Percentiles rank a stretch among this genome's conserved stretches.
These are phyloP conservation scores for Fusarium sp. DNA, from an alignment of 2,329 filamentous ascomycete genomes.

Conservation along the genomic window DNA sequence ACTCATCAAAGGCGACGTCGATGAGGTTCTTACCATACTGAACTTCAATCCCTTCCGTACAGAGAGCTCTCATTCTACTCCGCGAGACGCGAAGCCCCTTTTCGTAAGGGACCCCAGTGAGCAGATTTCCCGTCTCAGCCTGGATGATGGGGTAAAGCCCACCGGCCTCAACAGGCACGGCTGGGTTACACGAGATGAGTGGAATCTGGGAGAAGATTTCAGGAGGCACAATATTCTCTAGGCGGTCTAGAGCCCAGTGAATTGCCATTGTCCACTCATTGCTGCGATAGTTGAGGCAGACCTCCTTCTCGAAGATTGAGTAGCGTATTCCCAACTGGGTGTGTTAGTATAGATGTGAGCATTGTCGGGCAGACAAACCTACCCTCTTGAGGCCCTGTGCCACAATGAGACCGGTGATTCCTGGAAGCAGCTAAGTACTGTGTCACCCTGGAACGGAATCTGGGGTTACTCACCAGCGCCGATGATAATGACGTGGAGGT, in stretches of 20 bases:
- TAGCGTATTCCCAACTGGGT: constrained; percentile 21
- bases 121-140: constrained; percentile 30
- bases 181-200: constrained; percentile 37
- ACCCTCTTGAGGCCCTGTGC: constrained; percentile 34
- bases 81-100: constrained; percentile 37
- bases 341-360: neutral
- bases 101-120: constrained; percentile 34
- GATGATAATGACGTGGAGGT: constrained; percentile 34
- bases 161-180: constrained; percentile 30
- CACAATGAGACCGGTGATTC: constrained; percentile 34
- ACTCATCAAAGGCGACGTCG: constrained; percentile 32
- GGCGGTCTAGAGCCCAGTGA: constrained; percentile 32
- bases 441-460: neutral
- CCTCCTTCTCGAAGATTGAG: constrained; percentile 37
- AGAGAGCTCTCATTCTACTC: constrained; percentile 34
- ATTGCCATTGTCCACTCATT: constrained; percentile 43
- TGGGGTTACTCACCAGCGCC: constrained; percentile 24
- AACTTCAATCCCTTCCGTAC: constrained; percentile 31
- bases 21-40: constrained; percentile 35
- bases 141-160: constrained; percentile 39
- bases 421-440: neutral
- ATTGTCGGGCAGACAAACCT: neutral
- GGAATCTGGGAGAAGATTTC: constrained; percentile 29
- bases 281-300: constrained; percentile 34
- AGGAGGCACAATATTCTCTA: constrained; percentile 30